Conservation (phyloP, 2,329 filamentous ascomycete species). For the Blastomyces emzantsi region DNA sequence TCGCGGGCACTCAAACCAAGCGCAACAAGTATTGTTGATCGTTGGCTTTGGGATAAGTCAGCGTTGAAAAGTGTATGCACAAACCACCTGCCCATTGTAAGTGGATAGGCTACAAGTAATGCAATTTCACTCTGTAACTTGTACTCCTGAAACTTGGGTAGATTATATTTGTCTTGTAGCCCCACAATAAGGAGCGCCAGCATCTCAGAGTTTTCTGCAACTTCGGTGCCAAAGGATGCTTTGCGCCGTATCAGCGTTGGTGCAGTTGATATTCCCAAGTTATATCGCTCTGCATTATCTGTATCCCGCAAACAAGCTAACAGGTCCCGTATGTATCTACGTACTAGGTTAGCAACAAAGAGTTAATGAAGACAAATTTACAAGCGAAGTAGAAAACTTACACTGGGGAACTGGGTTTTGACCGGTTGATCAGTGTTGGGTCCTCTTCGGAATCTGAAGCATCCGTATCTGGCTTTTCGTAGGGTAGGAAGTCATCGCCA, state of each 20-base stretch:
- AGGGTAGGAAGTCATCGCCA: conserved; percentile 62
- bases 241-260: conserved; percentile 79
- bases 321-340: conserved; percentile 70
- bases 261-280: conserved; percentile 67
- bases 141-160: conserved; percentile 66
- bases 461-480: conserved; percentile 80
- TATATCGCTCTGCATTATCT: conserved; percentile 77
- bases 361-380: background rate
- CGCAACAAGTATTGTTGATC: conserved; percentile 70
- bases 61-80: conserved; percentile 79
- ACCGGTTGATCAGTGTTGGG: conserved; percentile 70
- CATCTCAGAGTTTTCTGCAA: conserved; percentile 73
- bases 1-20: conserved; percentile 77
- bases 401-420: conserved; percentile 77
- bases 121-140: conserved; percentile 75
- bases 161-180: conserved; percentile 75
- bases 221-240: conserved; percentile 76
- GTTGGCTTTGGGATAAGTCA: conserved; percentile 80
- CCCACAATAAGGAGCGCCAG: conserved; percentile 68
- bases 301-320: conserved; percentile 68
- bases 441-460: conserved; percentile 90
- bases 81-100: conserved; percentile 74
- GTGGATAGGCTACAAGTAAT: conserved; percentile 64
- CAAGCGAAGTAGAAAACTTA: conserved; percentile 27
- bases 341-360: conserved; percentile 14